Percentiles rank a stretch among this genome's conserved stretches.
phyloP scores from a whole-genome alignment of 805 yeast species.

The Metschnikowia koreensis region DNA sequence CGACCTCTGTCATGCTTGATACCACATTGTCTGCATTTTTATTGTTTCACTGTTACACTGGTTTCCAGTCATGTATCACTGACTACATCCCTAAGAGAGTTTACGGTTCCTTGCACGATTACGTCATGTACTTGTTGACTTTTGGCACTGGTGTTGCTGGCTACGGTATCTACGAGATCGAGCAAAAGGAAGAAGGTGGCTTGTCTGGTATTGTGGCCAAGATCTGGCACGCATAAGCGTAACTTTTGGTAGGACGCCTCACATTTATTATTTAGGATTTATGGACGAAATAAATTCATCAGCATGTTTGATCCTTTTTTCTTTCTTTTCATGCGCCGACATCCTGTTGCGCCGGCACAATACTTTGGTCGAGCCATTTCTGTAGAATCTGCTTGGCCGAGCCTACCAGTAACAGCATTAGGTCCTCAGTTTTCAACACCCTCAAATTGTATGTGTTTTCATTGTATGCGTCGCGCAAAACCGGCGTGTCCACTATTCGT shows the following conservation, averaged over 20 bases:
- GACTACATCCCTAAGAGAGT: slow-evolving; percentile 78
- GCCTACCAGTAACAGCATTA: slow-evolving; percentile 19
- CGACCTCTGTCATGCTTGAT: slow-evolving; percentile 53
- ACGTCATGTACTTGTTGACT: slow-evolving; percentile 58
- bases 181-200: slow-evolving; percentile 61
- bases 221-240: slow-evolving; percentile 10
- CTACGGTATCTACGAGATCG: slow-evolving; percentile 71
- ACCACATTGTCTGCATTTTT: slow-evolving; percentile 53
- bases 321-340: background rate
- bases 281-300: background rate
- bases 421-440: slow-evolving; percentile 27
- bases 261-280: background rate
- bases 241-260: background rate
- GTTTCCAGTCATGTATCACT: slow-evolving; percentile 72
- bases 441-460: slow-evolving; percentile 19
- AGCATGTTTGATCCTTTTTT: background rate
- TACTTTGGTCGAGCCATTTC: slow-evolving; percentile 23
- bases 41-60: slow-evolving; percentile 64
- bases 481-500: slow-evolving; percentile 18
- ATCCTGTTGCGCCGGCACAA: slow-evolving; percentile 6
- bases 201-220: slow-evolving; percentile 47
- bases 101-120: slow-evolving; percentile 61
- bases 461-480: slow-evolving; percentile 35
- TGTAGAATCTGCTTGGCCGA: slow-evolving; percentile 19
- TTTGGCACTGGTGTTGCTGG: slow-evolving; percentile 63